Base-by-base conservation (phyloP, 331 rosid species). In the Cydonia oblonga region DNA sequence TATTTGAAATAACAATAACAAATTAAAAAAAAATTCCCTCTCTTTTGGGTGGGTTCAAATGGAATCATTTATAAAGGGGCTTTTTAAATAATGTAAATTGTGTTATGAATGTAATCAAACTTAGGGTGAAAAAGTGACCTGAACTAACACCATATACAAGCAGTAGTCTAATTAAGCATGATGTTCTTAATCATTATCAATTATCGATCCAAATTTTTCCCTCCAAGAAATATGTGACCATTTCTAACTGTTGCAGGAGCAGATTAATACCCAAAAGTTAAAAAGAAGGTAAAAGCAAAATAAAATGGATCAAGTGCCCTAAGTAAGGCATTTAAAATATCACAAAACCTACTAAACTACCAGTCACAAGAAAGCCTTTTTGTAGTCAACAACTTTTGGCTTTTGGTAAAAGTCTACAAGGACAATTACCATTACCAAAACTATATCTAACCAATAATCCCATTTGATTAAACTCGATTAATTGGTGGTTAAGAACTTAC, bases 301-400 rank as follows among this genome's bases (percentile, higher is more conserved):
- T 15, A 16, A 23, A 56, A 16, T 16, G 25, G 75, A 71, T 71
- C 26, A 54, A 58, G 42, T 71, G 76, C 76, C 9, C 42, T 60
- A 72, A 59, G 68, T 42, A 13, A 60, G 30, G 42, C 15, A 26
- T 49, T 16, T 49, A 35, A 49, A 35, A 60, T 26, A 26, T 60
- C 22, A 28, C 14, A 62, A 62, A 19, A 44, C 24, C 66, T 15
- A 56, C n/a, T 46, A 15, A 70, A 56, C 54, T 57, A 57, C 53
- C 24, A 70, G 74, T 70, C 66, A 56, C 66, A 14, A 13, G 26
- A 18, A 72, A 19, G 16, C 68, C 76, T 61, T 72, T 72, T 60
- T 33, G 32, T 58, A 20, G 29, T 60, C 76, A 14, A 38, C 52
- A 59, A 71, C 57, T 59, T 71, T 40, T 59, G 56, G 68, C 68